These are phyloP conservation scores for Sordariomycetes sp. DNA, from an alignment of 2,329 filamentous ascomycete species.

Conservation along the genomic window DNA sequence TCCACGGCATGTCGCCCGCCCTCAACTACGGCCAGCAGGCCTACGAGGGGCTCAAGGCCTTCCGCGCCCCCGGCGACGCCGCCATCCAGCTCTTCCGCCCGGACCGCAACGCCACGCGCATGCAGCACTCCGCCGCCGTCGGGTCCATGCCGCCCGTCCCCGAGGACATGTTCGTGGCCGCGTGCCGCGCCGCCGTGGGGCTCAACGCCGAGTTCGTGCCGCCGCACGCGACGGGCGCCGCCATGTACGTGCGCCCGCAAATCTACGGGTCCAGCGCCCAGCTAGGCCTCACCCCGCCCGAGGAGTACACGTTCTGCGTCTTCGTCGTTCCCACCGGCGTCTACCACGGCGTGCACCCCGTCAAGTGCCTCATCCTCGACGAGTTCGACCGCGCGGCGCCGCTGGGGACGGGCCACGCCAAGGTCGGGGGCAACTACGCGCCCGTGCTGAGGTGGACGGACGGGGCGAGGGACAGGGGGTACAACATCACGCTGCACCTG, in stretches of 20 bases:
- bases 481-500: constrained; percentile 87
- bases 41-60: constrained; percentile 97
- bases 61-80: constrained; percentile 61
- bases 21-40: constrained; percentile 97
- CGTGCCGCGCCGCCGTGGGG: constrained; percentile 70
- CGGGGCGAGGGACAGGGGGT: constrained; percentile 66
- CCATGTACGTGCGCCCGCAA: constrained; percentile 86
- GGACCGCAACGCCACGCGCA: constrained; percentile 68
- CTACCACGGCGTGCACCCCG: constrained; percentile 82
- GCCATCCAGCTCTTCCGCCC: constrained; percentile 82
- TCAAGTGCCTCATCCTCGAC: constrained; percentile 81
- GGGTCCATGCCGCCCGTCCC: constrained; percentile 78
- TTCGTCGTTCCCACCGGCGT: constrained; percentile 88
- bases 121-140: constrained; percentile 76
- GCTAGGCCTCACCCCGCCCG: constrained; percentile 73
- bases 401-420: constrained; percentile 80
- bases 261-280: constrained; percentile 83
- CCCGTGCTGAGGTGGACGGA: constrained; percentile 85
- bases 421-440: constrained; percentile 92
- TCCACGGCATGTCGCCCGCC: constrained; percentile 91
- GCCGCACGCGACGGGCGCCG: constrained; percentile 76
- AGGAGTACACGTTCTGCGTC: constrained; percentile 86
- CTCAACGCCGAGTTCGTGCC: constrained; percentile 88
- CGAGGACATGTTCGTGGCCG: constrained; percentile 61
- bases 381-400: constrained; percentile 93